Evolutionary conservation across 192 early-diverging fungal species (phyloP).

Genomic region (Lobosporangium transversale): DNA sequence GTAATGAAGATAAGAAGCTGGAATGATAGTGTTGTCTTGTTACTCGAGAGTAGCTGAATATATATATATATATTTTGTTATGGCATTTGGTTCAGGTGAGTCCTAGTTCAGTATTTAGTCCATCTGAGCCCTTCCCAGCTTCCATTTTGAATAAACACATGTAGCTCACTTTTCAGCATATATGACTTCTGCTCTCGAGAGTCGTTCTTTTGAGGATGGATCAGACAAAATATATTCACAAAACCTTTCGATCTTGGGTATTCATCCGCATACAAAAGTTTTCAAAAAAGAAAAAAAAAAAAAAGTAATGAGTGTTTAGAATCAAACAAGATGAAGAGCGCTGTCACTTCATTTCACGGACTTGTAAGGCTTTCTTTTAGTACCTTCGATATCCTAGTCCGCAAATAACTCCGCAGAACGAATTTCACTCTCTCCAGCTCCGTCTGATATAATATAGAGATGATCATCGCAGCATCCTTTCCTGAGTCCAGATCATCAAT

Average conservation of each 20-base stretch:
- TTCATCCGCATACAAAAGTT: no score
- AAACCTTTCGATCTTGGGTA: constrained; percentile 74
- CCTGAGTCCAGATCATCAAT: constrained; percentile 48
- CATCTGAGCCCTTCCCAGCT: no score
- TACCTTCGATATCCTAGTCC: constrained; percentile 73
- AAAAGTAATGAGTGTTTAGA: no score
- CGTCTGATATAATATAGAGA: constrained; percentile 66
- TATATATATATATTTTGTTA: neutral
- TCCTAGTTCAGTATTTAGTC: no score
- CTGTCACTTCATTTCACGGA: no score
- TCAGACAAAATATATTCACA: constrained; percentile 55
- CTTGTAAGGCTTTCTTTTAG: neutral
- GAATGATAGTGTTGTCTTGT: constrained; percentile 57
- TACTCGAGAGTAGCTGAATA: constrained; percentile 63
- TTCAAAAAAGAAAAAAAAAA: no score
- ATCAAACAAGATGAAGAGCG: no score
- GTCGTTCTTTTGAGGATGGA: constrained; percentile 28
- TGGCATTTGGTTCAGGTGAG: no score
- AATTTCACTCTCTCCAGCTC: constrained; percentile 78
- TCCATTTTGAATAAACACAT: neutral
- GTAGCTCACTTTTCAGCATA: constrained; percentile 59
- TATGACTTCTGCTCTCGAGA: constrained; percentile 63
- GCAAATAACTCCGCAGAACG: constrained; percentile 68
- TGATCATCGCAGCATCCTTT: constrained; percentile 59
- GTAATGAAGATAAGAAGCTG: constrained; percentile 60